Percentiles rank a stretch among this genome's conserved stretches.
These are phyloP conservation scores for Monosporascus sp. DNA, from an alignment of 2,329 filamentous ascomycete species.

Conservation along the genomic window DNA sequence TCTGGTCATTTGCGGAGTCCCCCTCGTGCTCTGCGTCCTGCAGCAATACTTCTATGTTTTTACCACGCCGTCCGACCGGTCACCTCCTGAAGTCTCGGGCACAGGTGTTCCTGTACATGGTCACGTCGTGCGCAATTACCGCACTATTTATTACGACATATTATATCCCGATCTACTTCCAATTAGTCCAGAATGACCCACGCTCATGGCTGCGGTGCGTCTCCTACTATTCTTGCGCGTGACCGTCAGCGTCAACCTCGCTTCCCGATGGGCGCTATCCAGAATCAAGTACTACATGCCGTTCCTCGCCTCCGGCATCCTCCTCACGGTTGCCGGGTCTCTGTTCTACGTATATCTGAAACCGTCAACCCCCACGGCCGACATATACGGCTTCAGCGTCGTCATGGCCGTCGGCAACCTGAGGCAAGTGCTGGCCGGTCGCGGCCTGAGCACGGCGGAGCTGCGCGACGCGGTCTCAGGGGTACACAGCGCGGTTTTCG, in stretches of 20 bases:
- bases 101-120: constrained; percentile 36
- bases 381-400: constrained; percentile 29
- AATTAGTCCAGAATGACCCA: constrained; percentile 38
- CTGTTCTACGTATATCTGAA: constrained; percentile 20
- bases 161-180: constrained; percentile 48
- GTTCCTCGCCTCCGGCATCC: constrained; percentile 23
- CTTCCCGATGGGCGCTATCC: constrained; percentile 27
- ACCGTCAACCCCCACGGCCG: constrained; percentile 11
- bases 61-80: constrained; percentile 31
- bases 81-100: constrained; percentile 34
- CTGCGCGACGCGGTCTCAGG: no score
- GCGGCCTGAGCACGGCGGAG: no score
- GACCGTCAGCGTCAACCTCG: constrained; percentile 27
- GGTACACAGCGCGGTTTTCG: no score
- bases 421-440: no score
- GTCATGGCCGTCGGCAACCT: constrained; percentile 19
- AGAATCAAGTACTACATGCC: constrained; percentile 29
- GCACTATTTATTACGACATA: constrained; percentile 36
- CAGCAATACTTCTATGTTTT: constrained; percentile 38
- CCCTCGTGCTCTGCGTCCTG: constrained; percentile 33
- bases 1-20: constrained; percentile 37
- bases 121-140: constrained; percentile 26
- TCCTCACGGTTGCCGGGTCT: constrained; percentile 24
- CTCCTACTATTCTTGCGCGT: constrained; percentile 35
- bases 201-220: constrained; percentile 33